Evolutionary conservation across 169 alveolate genomes (phyloP).

Genomic region (Plasmodium coatneyi): DNA sequence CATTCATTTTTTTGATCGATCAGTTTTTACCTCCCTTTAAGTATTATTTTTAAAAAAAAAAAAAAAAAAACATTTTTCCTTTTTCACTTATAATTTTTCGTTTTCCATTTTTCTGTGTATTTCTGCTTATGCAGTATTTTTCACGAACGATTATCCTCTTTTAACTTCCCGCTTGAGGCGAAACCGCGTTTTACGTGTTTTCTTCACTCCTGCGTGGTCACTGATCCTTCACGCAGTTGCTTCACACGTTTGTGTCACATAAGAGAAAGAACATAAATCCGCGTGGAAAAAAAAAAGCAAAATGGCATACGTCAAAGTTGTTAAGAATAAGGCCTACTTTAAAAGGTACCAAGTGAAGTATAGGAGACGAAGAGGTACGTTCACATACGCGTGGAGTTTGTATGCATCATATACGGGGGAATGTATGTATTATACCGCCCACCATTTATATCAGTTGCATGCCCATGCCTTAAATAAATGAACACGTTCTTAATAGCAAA

Average conservation of each 20-base stretch:
- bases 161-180: neutral
- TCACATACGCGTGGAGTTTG: neutral
- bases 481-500: slow-evolving; percentile 11
- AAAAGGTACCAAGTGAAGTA: slow-evolving; percentile 99
- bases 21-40: neutral
- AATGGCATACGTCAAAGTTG: slow-evolving; percentile 98
- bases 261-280: neutral
- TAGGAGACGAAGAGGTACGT: slow-evolving; percentile 98
- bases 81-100: neutral
- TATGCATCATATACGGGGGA: neutral
- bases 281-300: slow-evolving; percentile 28
- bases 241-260: neutral
- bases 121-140: neutral
- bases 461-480: slow-evolving; percentile 46
- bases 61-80: neutral
- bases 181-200: neutral
- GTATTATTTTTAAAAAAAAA: neutral
- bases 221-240: neutral
- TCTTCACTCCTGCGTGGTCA: neutral
- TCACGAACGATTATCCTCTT: neutral
- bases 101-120: neutral
- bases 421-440: no score
- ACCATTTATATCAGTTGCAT: no score
- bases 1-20: neutral
- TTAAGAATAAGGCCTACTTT: slow-evolving; percentile 98